These are phyloP conservation scores for Erysimum pusillum DNA, from an alignment of 441 rosid genomes.

Conservation along the genomic window DNA sequence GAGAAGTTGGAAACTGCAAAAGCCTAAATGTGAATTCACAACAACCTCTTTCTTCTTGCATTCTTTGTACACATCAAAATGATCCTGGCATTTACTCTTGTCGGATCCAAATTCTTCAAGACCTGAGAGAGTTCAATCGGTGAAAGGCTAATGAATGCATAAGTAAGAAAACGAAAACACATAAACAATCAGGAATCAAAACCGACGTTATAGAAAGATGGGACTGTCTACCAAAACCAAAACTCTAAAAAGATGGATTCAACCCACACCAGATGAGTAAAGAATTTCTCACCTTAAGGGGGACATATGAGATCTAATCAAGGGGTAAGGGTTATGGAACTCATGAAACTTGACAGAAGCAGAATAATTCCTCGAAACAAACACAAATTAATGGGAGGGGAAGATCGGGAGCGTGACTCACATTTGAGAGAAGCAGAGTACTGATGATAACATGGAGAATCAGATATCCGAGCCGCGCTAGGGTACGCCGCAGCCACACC, in stretches of 20 bases:
- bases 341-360: background rate
- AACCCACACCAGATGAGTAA: background rate
- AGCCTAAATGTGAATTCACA: constrained; percentile 1
- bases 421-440: constrained; percentile 93
- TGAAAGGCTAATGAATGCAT: constrained; percentile 19
- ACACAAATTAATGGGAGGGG: constrained; percentile 1
- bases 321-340: background rate
- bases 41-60: constrained; percentile 97
- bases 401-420: constrained; percentile 42
- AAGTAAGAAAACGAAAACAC: background rate
- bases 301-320: constrained; percentile 12
- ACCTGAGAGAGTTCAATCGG: constrained; percentile 59
- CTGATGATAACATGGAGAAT: constrained; percentile 81
- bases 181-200: constrained; percentile 1
- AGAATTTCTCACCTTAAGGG: background rate
- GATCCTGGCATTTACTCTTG: constrained; percentile 93
- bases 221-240: constrained; percentile 1
- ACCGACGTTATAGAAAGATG: background rate
- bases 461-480: constrained; percentile 84
- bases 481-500: constrained; percentile 62
- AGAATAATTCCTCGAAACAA: background rate
- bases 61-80: constrained; percentile 92
- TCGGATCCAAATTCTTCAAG: constrained; percentile 85
- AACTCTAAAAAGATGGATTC: background rate
- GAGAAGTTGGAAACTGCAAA: constrained; percentile 24